A percentile compares a stretch with the other conserved stretches of the same genome.
phyloP scores from a whole-genome alignment of 2,329 filamentous ascomycete species.

The Pseudogymnoascus sp. region DNA sequence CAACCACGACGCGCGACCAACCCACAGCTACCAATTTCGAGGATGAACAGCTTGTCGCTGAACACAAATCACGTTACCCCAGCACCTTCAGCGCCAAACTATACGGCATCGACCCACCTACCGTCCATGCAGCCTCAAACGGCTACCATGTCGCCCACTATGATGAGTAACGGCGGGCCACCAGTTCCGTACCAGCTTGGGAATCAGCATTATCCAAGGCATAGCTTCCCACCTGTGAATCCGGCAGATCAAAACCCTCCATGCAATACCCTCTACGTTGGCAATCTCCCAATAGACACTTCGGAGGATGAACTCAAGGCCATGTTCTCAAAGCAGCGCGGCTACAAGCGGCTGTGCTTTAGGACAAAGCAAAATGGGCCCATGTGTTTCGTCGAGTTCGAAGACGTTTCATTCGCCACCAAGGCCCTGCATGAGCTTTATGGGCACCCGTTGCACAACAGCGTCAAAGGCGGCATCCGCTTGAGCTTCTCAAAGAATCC shows the following conservation, averaged over 20 bases:
- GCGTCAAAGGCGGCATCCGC: conserved; percentile 87
- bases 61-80: conserved; percentile 51
- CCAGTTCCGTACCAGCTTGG: conserved; percentile 47
- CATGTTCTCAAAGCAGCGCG: conserved; percentile 85
- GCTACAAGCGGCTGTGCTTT: conserved; percentile 93
- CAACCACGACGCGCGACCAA: conserved; percentile 61
- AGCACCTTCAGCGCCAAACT: conserved; percentile 16
- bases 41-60: conserved; percentile 63
- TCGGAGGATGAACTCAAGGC: conserved; percentile 93
- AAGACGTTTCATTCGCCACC: conserved; percentile 85
- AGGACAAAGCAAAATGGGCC: conserved; percentile 90
- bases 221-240: conserved; percentile 77
- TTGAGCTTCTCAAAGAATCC: conserved; percentile 98
- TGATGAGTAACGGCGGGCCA: conserved; percentile 37
- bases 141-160: conserved; percentile 48
- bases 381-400: conserved; percentile 99
- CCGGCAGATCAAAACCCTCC: conserved; percentile 94
- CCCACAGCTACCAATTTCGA: conserved; percentile 60
- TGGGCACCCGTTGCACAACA: conserved; percentile 79
- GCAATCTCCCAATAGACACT: conserved; percentile 88
- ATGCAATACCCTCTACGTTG: conserved; percentile 96
- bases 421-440: conserved; percentile 87
- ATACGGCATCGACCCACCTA: conserved; percentile 19
- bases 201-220: conserved; percentile 49
- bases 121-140: conserved; percentile 30